Evolutionary conservation across 1,139 yeast species (phyloP), one percentile per base, ranked within the genome.

Genomic region (Saccharomyces hybrid): DNA sequence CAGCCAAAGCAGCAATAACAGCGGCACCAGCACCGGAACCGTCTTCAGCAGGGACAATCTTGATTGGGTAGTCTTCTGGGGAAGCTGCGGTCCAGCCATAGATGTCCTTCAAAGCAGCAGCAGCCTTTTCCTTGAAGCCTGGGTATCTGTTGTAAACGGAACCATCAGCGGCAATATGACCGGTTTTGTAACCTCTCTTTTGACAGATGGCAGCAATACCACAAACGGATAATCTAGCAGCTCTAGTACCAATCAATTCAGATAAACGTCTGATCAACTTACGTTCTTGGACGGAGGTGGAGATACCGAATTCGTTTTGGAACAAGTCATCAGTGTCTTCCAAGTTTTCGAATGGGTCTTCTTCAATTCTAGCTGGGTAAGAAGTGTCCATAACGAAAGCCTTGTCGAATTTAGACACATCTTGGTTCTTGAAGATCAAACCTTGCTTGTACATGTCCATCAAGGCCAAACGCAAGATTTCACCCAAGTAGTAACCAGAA

Each of bases 11-110:
- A 55, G 98, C 97, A 74, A 91, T 90, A 64, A 93, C 81, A 52
- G 98, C 99, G 55, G 98, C 98, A 68, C 98, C 98, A 49, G 88
- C 98, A 75, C 98, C 98, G 54, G 95, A 85, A 64, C 99, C 99
- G 75, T 93, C 98, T 75, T 91, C 96, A 60, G 98, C 97, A 55
- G 91, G 86, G 47, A 87, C 88, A 65, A 91, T 80, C 60, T 78
- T 73, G 68, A 93, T 82, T 61, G 97, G 97, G 69, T 87, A 88
- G 51, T 78, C 75, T 54, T 74, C 73, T 52, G 66, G 61, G 51
- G 67, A 59, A 50, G 70, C 68, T 54, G 70, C 63, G 44, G 78
- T 77, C 96, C 97, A 91, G 62, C 79, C 93, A 71, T 89, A 88
- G 63, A 93, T 88, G 69, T 90, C 98, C 72, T 86, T 84, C 69